These are phyloP conservation scores for Umbellularia californica DNA, from an alignment of 164 flowering plant genomes.

Conservation along the genomic window DNA sequence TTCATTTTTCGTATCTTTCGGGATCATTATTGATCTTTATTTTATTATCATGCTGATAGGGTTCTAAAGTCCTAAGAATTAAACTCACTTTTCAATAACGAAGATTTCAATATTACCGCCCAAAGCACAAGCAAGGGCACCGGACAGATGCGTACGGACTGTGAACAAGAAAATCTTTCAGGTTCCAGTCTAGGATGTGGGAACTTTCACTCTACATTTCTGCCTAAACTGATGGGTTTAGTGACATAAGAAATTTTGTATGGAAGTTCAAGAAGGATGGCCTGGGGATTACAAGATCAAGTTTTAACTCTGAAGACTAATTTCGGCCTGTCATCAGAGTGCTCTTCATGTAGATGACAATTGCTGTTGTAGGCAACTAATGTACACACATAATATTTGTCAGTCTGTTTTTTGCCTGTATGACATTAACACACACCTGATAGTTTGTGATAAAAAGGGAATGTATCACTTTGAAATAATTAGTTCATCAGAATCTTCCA, in stretches of 20 bases:
- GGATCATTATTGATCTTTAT: neutral
- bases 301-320: slow-evolving; percentile 34
- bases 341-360: neutral
- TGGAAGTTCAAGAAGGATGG: slow-evolving; percentile 37
- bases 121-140: slow-evolving; percentile 17
- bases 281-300: slow-evolving; percentile 9
- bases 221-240: slow-evolving; percentile 15
- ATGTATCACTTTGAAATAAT: too few relatives aligned
- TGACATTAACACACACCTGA: too few relatives aligned
- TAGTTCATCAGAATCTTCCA: too few relatives aligned
- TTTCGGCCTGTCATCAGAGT: slow-evolving; percentile 23
- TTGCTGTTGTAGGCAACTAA: neutral
- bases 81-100: slow-evolving; percentile 10
- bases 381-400: neutral
- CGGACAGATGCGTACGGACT: neutral
- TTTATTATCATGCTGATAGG: slow-evolving; percentile 22
- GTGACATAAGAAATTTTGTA: slow-evolving; percentile 37
- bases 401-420: too few relatives aligned
- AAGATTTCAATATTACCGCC: slow-evolving; percentile 18
- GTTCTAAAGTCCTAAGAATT: slow-evolving; percentile 4
- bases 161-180: slow-evolving; percentile 6
- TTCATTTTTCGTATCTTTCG: too few relatives aligned
- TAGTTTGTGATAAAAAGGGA: too few relatives aligned
- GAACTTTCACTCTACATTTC: slow-evolving; percentile 33
- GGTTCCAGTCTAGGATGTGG: slow-evolving; percentile 5